Base-by-base conservation (phyloP, 805 yeast genomes). In the Yamadazyma paraphyllophila region DNA sequence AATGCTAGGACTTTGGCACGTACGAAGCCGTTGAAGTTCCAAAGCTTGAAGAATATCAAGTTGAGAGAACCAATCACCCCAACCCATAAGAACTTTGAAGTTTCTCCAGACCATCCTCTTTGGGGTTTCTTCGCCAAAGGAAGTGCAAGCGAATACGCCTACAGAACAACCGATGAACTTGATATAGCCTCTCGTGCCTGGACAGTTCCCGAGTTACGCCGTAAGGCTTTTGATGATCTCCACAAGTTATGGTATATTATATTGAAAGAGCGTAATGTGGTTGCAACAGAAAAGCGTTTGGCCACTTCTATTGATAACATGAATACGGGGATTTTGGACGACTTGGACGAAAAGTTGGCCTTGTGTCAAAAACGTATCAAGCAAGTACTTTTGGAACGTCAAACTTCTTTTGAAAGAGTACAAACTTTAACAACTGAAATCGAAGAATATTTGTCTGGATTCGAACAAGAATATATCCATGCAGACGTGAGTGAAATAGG, bases 231-330 rank as follows among this genome's bases (percentile, higher is more conserved):
- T 60, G 94, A 90, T 34, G 99, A 94, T 61, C 71, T 94, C 56
- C 99, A 94, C 65, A 78, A 82, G 31, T 72, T 94, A 57, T 94
- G 99, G 98, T 92, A 88, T 63, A 76, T 85, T 36, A 81, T 91
- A 54, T 67, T 92, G 53, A 86, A 81, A 61, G 96, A 94, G 65
- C 73, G 96, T 54, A 94, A 94, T 63, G 68, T 80, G 11, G 65
- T 92, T 46, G 82, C 81, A 29, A 77, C 96, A 55, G 98, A 94
- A 63, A 72, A 73, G 45, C 81, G 84, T 51, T 73, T 88, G 53
- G 75, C 77, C 46, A 74, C 59, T 39, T 45, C 65, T 20, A 42
- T 67, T 24, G 51, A 46, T 15, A 49, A 48, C 15, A 47, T 46
- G 25, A 54, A 56, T 24, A 70, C 68, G 16, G 62, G 66, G n/a